Base-by-base conservation (phyloP, 202 grass and related monocot species). In the Carex sylvatica region DNA sequence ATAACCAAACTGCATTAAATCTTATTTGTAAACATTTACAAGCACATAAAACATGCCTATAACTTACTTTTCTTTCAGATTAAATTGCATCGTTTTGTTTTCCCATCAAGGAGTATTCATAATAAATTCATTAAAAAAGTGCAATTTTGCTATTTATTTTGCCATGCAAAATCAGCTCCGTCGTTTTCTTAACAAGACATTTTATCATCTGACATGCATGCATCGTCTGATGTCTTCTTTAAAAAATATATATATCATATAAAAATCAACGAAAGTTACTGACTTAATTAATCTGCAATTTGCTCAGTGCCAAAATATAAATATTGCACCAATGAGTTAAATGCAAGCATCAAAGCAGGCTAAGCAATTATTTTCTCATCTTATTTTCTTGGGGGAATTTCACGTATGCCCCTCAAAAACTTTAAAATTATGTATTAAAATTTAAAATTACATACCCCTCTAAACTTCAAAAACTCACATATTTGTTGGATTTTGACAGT, bases 141-240 rank as follows among this genome's bases (percentile, higher is more conserved):
- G 44, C 44, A 11, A 2, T 12, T 47, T 47, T 47, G 9, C 9
- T 12, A 47, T 9, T 9, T 44, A 6, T 38, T 44, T 44, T 44
- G 7, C 8, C 36, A 23, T 68, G 3, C n/a, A 12, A 28, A 28
- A 46, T 70, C 18, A 23, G 3, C 22, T 46, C 38, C 35, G 38
- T 70, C 67, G 1, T 70, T 70, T 70, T 46, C 38, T 22, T 22
- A 70, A 33, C 18, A 44, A 5, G n/a, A 46, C 18, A 35, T 56
- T 56, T 35, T 18, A 76, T 15, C 73, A 76, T 11, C 51, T 35
- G 26, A 74, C 71, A 54, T 31, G 71, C 71, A 74, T 49, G 71
- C 71, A 74, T 49, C 71, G 13, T 75, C 23, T 9, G 3, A 53
- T 30, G 14, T 4, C 52, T 74, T 53, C 9, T 4, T 19, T 36